Base-by-base conservation (phyloP, 2,329 filamentous ascomycete species). In the Aspergillus sp. region DNA sequence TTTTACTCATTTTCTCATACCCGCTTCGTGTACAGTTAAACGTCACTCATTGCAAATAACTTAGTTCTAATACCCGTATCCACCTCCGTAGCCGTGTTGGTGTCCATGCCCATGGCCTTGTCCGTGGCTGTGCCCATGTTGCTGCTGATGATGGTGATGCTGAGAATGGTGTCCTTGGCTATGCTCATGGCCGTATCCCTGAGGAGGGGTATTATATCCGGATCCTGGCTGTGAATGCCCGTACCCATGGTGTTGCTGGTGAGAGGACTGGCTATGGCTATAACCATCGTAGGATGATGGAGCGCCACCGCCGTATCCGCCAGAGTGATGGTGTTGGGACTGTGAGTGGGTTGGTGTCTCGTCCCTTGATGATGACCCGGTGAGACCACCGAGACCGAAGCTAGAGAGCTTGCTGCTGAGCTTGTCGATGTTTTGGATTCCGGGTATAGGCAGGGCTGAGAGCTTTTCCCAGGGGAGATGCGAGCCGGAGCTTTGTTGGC, bases 351-450 rank as follows among this genome's bases (percentile, higher is more conserved):
- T 25, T 54, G 51, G n/a, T 14, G 50, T 40, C 33, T 68, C 50
- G 3, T 66, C 63, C 35, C 68, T 63, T 15, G 62, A 64, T 11
- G 63, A 60, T 12, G 63, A 60, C 35, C 35, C 35, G 3, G 69
- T 68, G n/a, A 21, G 19, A 19, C 37, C 47, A 21, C 70, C 67
- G 4, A 70, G 65, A 19, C 68, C 61, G 27, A 73, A 62, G 51
- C 62, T 64, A 3, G 72, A 69, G 45, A 73, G 65, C 6, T 66
- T 69, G 41, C 66, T 68, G 35, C 68, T 68, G 7, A 74, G 61
- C 50, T 75, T 76, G 49, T 66, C 66, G 21, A 77, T 40, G 12
- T 73, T 74, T 6, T 73, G 75, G 37, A 76, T 70, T 7, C 75
- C 75, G 1, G 72, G 71, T 45, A 75, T 75, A 23, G 70, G 70